Conservation (phyloP, 169 alveolate genomes). For the Besnoitia besnoiti region DNA sequence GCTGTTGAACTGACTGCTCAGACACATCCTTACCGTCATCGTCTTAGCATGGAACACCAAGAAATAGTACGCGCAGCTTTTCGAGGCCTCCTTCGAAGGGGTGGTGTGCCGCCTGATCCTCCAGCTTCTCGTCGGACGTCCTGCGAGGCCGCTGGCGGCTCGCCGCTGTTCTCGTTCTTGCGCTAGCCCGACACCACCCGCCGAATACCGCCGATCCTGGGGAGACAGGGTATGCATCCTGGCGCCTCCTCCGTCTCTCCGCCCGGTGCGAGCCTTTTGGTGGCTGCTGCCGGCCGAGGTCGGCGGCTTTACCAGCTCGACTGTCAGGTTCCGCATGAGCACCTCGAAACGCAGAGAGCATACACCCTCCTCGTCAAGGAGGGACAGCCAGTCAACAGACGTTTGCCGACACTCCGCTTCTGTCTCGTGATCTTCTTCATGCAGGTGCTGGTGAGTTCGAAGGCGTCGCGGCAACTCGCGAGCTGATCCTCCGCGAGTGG, state of each 20-base stretch:
- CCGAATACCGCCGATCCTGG: too few species aligned
- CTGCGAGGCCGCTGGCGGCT: not conserved
- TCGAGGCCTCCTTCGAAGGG: not conserved
- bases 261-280: not conserved
- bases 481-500: too few species aligned
- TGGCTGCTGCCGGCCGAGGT: not conserved
- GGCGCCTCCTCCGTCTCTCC: slow-evolving; percentile 5
- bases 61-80: not conserved
- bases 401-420: not conserved
- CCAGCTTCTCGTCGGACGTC: not conserved
- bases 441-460: not conserved
- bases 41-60: slow-evolving; percentile 14
- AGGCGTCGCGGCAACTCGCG: not conserved
- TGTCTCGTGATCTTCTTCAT: not conserved
- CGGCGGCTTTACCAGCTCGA: slow-evolving; percentile 24
- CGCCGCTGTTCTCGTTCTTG: not conserved
- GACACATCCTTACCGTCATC: slow-evolving; percentile 34
- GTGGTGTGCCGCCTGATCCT: not conserved
- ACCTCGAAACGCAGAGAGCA: slow-evolving; percentile 14
- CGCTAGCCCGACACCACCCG: not conserved
- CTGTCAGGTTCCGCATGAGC: not conserved
- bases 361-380: slow-evolving; percentile 8
- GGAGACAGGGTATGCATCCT: too few species aligned
- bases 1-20: too few species aligned
- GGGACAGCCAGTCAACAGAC: not conserved